Conservation (phyloP, 768 basidiomycete species). For the Suillus luteus region DNA sequence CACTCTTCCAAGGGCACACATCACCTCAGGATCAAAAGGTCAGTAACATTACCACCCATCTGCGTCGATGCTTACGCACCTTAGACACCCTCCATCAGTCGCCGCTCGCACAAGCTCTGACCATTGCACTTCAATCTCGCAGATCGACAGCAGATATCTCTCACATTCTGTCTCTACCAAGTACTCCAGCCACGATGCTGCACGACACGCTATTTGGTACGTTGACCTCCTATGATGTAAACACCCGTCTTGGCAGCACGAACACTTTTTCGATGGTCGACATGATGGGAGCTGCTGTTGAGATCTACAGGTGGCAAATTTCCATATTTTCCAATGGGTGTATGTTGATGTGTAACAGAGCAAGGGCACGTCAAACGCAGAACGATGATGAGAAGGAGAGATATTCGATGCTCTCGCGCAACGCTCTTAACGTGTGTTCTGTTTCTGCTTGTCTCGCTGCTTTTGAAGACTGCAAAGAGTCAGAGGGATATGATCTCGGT, state of each 20-base stretch:
- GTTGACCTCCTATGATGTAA: conserved; percentile 47
- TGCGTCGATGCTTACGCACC: conserved; percentile 22
- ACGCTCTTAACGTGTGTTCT: conserved; percentile 69
- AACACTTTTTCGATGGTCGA: conserved; percentile 46
- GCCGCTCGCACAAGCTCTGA: conserved; percentile 27
- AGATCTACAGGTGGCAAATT: conserved; percentile 36
- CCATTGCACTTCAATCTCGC: conserved; percentile 50
- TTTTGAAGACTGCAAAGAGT: conserved; percentile 68
- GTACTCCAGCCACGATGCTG: conserved; percentile 43
- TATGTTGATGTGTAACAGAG: conserved; percentile 28
- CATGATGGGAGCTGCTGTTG: conserved; percentile 49
- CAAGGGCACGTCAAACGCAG: conserved; percentile 30
- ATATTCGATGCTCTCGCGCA: conserved; percentile 53
- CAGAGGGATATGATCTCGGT: conserved; percentile 67
- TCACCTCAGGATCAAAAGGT: conserved; percentile 23
- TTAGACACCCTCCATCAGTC: conserved; percentile 34
- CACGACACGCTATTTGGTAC: conserved; percentile 49
- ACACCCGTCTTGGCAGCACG: conserved; percentile 39
- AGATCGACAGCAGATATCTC: conserved; percentile 60
- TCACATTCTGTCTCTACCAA: conserved; percentile 51
- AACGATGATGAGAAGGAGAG: conserved; percentile 41
- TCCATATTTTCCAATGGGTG: conserved; percentile 2
- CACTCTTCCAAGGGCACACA: conserved; percentile 41
- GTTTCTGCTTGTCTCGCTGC: conserved; percentile 59
- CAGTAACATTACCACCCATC: background rate